These are phyloP conservation scores for Ceratocystis lukuohia DNA, from an alignment of 2,329 filamentous ascomycete genomes.

Conservation along the genomic window DNA sequence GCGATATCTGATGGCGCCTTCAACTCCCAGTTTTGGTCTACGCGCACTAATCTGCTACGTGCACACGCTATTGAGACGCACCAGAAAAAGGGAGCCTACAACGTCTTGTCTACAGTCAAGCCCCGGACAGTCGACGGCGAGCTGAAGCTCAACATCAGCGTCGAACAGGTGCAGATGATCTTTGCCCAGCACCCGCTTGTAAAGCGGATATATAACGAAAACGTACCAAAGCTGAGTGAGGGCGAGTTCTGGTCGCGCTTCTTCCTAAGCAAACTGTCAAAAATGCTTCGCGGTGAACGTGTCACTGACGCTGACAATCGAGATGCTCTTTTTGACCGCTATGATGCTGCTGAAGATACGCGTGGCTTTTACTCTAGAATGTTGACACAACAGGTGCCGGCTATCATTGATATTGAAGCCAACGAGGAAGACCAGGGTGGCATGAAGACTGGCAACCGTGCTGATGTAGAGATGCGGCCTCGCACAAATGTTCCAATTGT, in stretches of 20 bases:
- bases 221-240: slow-evolving; percentile 69
- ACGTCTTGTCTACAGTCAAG: slow-evolving; percentile 83
- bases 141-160: slow-evolving; percentile 68
- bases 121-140: slow-evolving; percentile 61
- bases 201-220: slow-evolving; percentile 81
- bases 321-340: slow-evolving; percentile 74
- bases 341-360: slow-evolving; percentile 60
- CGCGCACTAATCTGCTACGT: slow-evolving; percentile 69
- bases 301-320: slow-evolving; percentile 62
- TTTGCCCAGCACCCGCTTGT: slow-evolving; percentile 88
- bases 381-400: slow-evolving; percentile 56
- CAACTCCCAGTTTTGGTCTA: slow-evolving; percentile 88
- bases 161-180: slow-evolving; percentile 86
- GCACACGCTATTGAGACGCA: slow-evolving; percentile 79
- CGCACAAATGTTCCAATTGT: slow-evolving; percentile 74
- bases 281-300: slow-evolving; percentile 81
- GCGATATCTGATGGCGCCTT: slow-evolving; percentile 70
- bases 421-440: slow-evolving; percentile 94
- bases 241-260: slow-evolving; percentile 86
- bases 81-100: slow-evolving; percentile 82
- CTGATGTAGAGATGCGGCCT: slow-evolving; percentile 82
- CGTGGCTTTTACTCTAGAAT: slow-evolving; percentile 39
- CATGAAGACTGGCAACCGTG: slow-evolving; percentile 64
- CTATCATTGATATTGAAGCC: slow-evolving; percentile 81
- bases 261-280: slow-evolving; percentile 80